Percentiles rank a stretch among this genome's conserved stretches.
phyloP scores from a whole-genome alignment of 768 basidiomycete genomes.

The Mycena pura region DNA sequence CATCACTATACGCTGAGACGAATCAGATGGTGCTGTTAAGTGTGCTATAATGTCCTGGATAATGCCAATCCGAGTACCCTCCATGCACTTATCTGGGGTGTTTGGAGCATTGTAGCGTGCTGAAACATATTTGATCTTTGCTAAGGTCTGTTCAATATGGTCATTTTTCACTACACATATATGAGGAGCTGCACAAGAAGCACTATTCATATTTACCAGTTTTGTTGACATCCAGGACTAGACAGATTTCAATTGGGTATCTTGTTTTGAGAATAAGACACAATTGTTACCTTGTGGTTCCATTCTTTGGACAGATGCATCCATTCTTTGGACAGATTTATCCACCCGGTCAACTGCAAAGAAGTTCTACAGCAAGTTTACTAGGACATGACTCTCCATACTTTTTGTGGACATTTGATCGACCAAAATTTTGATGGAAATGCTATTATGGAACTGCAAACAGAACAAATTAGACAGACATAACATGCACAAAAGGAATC shows the following conservation, averaged over 20 bases:
- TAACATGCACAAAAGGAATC: background rate
- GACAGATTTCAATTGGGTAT: no score
- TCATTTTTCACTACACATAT: background rate
- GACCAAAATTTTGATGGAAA: background rate
- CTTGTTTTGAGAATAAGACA: no score
- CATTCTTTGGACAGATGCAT: background rate
- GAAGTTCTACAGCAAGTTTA: background rate
- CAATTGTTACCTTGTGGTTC: no score
- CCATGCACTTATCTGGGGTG: background rate
- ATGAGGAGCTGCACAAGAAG: background rate
- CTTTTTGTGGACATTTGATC: background rate
- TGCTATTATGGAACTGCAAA: background rate
- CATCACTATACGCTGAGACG: constrained; percentile 1
- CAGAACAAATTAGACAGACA: background rate
- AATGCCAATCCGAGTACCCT: background rate
- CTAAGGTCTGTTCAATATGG: background rate
- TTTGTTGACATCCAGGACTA: background rate
- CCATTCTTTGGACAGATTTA: background rate
- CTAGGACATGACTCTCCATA: background rate
- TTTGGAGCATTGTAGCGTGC: background rate
- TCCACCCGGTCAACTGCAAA: background rate
- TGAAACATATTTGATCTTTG: background rate
- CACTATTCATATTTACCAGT: background rate
- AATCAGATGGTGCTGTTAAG: background rate
- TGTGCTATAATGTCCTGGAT: background rate